A percentile compares a stretch with the other conserved stretches of the same genome.
Conservation (phyloP, 345 rosid species). For the Ceriops decandra region DNA sequence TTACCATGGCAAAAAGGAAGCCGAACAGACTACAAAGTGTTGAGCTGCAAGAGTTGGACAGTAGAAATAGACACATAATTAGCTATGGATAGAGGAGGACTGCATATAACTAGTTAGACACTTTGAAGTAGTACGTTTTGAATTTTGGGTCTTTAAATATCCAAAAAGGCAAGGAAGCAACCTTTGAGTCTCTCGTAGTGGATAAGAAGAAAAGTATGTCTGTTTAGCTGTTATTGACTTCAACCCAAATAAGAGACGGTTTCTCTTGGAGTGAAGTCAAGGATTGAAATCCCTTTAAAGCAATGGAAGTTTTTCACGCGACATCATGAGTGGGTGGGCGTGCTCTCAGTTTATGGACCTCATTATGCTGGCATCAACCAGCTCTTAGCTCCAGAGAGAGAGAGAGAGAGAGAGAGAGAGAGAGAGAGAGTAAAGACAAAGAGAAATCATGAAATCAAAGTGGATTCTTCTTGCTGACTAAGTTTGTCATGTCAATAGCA, state of each 20-base stretch:
- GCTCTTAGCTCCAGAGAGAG: constrained; percentile 5
- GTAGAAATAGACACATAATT: too few species aligned
- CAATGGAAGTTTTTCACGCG: constrained; percentile 30
- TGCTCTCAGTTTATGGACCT: constrained; percentile 30
- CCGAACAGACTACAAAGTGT: not conserved
- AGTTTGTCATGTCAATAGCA: constrained; percentile 21
- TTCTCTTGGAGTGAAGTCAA: constrained; percentile 39
- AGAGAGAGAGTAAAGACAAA: constrained; percentile 13
- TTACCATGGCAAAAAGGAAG: too few species aligned
- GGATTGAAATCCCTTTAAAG: constrained; percentile 39
- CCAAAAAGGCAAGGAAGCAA: constrained; percentile 9
- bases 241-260: constrained; percentile 13
- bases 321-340: constrained; percentile 61
- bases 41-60: constrained; percentile 2
- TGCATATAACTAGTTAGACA: too few species aligned
- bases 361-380: constrained; percentile 21
- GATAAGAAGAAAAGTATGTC: constrained; percentile 25
- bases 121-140: not conserved
- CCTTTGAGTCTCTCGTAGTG: constrained; percentile 11
- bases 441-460: not conserved
- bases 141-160: constrained; percentile 21
- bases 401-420: constrained; percentile 5
- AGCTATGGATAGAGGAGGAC: too few species aligned
- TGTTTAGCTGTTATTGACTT: constrained; percentile 24
- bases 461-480: constrained; percentile 16